Conservation (phyloP, 148 eudicot species). For the Agrostemma githago region DNA sequence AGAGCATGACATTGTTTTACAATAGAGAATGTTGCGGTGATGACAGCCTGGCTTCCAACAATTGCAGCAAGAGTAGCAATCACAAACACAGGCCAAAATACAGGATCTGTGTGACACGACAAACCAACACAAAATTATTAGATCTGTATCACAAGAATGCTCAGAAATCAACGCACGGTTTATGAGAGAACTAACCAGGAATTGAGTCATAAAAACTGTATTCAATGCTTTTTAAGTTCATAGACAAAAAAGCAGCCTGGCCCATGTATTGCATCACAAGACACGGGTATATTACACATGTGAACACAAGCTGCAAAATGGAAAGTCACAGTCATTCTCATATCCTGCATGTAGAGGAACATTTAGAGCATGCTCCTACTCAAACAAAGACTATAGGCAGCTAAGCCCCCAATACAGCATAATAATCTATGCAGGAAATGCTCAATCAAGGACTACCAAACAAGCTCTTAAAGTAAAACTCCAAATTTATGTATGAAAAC, state of each 20-base stretch:
- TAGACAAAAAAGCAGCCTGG: slow-evolving; percentile 84
- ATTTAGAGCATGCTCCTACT: background rate
- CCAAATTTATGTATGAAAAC: background rate
- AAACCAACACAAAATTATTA: slow-evolving; percentile 13
- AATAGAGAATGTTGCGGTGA: slow-evolving; percentile 90
- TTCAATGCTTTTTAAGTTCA: slow-evolving; percentile 44
- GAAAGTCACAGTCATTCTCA: slow-evolving; percentile 7
- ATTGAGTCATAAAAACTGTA: slow-evolving; percentile 70
- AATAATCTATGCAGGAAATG: background rate
- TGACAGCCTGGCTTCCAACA: slow-evolving; percentile 89
- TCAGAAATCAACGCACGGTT: background rate
- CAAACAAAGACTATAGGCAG: background rate
- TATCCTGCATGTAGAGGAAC: background rate
- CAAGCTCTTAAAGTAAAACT: background rate
- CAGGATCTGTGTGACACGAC: slow-evolving; percentile 40
- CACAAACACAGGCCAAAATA: slow-evolving; percentile 85
- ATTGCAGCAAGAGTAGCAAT: slow-evolving; percentile 88
- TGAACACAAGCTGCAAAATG: slow-evolving; percentile 69
- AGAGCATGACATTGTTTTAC: slow-evolving; percentile 90
- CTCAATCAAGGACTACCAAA: background rate
- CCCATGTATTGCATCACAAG: slow-evolving; percentile 96
- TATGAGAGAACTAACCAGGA: slow-evolving; percentile 55
- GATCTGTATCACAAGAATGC: slow-evolving; percentile 2
- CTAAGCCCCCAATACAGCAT: background rate
- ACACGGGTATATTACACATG: slow-evolving; percentile 69